Evolutionary conservation across 768 basidiomycete species (phyloP), one percentile per base, ranked within the genome.

Genomic region (Kwoniella bestiolae): DNA sequence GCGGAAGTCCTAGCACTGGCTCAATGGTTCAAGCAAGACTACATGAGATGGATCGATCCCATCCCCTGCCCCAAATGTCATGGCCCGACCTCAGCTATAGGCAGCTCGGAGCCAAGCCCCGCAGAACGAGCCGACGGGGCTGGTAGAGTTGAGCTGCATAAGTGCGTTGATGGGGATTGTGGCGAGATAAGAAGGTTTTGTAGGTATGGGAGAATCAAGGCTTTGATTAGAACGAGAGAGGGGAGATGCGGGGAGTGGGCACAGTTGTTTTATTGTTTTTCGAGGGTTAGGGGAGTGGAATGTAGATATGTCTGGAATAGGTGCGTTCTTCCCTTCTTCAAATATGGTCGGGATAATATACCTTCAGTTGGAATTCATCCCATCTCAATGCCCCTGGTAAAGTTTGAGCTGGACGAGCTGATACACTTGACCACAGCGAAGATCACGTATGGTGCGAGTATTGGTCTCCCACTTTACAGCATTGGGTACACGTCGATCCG

Each of bases 371-470:
- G n/a, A n/a, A n/a, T n/a, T n/a, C n/a, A n/a, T n/a, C n/a, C n/a
- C n/a, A n/a, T n/a, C n/a, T n/a, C n/a, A n/a, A n/a, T n/a, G n/a
- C n/a, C n/a, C n/a, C n/a, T n/a, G n/a, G n/a, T n/a, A n/a, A n/a
- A n/a, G n/a, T n/a, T n/a, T n/a, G n/a, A n/a, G n/a, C n/a, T n/a
- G n/a, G n/a, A n/a, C n/a, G n/a, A n/a, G n/a, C n/a, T n/a, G 11
- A 49, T 16, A 44, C 21, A 28, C 47, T 61, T 55, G 41, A 8
- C 5, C 14, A 9, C 55, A 75, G 79, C 25, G 83, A 83, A 69
- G 83, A 84, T 68, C 83, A 84, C 61, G 83, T 84, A 8, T 84
- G 83, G 83, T 74, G 74, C 49, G 82, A 82, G 63, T 81, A 77
- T 50, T 81, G 76, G 72, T 79, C 72, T 3, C 65, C 66, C 1